phyloP scores from a whole-genome alignment of 352 stramenopile species.

The Globisporangium paroecandrum region DNA sequence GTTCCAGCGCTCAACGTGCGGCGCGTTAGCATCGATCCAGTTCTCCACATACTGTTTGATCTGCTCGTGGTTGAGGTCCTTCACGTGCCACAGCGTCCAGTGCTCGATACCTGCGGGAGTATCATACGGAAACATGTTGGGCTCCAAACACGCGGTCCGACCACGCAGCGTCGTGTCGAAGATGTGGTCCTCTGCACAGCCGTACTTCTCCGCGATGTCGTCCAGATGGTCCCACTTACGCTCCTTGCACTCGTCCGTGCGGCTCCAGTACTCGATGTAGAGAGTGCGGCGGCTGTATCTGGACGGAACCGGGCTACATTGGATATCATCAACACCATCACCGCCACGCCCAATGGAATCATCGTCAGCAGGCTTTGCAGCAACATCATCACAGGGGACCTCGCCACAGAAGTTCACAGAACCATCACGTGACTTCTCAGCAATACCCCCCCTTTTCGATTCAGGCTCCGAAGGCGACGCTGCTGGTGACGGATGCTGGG shows the following conservation, averaged over 20 bases:
- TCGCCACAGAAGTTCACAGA: constrained; percentile 3
- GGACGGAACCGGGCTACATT: constrained; percentile 38
- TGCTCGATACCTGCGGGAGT: constrained; percentile 86
- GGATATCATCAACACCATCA: constrained; percentile 49
- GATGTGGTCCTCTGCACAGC: constrained; percentile 76
- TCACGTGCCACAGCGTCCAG: constrained; percentile 84
- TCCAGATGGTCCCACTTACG: constrained; percentile 88
- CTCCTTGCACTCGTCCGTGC: constrained; percentile 85
- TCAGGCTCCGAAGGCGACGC: background rate
- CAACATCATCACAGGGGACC: constrained; percentile 8
- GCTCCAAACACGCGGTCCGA: constrained; percentile 80
- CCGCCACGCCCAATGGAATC: constrained; percentile 24
- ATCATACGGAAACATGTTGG: constrained; percentile 90
- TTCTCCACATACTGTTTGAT: constrained; percentile 88
- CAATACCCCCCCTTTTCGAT: background rate
- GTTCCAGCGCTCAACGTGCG: constrained; percentile 76
- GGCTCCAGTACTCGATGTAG: constrained; percentile 88
- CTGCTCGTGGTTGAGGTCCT: constrained; percentile 72
- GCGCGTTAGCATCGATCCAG: constrained; percentile 84
- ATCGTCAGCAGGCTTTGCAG: constrained; percentile 20
- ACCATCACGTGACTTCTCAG: constrained; percentile 4
- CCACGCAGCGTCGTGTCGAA: constrained; percentile 76
- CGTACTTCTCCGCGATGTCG: constrained; percentile 75
- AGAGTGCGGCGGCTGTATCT: constrained; percentile 63
- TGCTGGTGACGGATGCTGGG: constrained; percentile 23